Evolutionary conservation across 83 land plant species (phyloP), one percentile per base, ranked within the genome.

Genomic region (Thuja plicata): DNA sequence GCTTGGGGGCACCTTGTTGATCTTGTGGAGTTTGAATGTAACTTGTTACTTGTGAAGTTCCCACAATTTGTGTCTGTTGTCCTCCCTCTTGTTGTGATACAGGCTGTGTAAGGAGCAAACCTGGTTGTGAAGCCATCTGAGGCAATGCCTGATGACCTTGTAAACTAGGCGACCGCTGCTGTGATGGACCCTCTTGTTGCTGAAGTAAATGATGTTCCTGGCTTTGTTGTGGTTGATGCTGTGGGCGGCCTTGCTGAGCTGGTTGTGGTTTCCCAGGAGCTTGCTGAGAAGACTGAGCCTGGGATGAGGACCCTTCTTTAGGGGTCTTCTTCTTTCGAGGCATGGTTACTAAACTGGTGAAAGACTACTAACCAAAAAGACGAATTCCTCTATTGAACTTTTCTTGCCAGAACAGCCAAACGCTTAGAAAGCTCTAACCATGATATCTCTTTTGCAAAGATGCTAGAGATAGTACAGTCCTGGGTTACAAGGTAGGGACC

Each of bases 301-400:
- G 85, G 54, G 85, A 27, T 82, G 85, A 32, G 85, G 85, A 82
- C 27, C 52, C 85, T 27, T 82, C 85, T 82, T 82, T 82, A 82
- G 85, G 52, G 34, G 85, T 82, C 85, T 82, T 82, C 85, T 46
- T 82, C n/a, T 82, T 82, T 24, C 85, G 50, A 24, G 85, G 85
- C 85, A 82, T 82, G 54, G n/a, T 82, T 45, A 82, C 13, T 43
- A 27, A 45, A 45, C 52, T 46, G 35, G 21, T 46, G 15, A 45
- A 24, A 43, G 45, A 46, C 32, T 46, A 8, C 9, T 2, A 2
- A 82, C 34, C 34, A 82, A n/a, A 43, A 45, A 15, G 57, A 54
- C 3, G 16, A 54, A 74, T 54, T 54, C 57, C 57, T 15, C 57
- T 54, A 54, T 54, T 54, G 57, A 54, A 54, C 57, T 54, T 54